Base-by-base conservation (phyloP, 805 yeast species). In the Candida ulmi region DNA sequence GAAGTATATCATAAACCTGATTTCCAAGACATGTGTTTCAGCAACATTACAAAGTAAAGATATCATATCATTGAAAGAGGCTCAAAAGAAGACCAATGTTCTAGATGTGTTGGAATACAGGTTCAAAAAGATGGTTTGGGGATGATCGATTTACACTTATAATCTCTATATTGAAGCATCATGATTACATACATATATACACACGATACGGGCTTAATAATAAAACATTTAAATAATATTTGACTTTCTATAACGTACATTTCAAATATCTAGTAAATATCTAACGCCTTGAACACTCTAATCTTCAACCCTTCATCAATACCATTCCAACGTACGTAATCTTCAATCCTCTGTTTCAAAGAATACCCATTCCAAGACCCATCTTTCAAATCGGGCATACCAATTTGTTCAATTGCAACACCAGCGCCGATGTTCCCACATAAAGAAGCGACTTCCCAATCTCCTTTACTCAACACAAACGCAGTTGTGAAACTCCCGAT, bases 381-480 rank as follows among this genome's bases (percentile, higher is more conserved):
- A 0, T 45, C 48, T 2, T 58, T 50, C 21, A 65, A 56, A 4
- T 37, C 35, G 0, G 96, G 95, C 54, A 83, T 67, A 0, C 96
- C 97, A 32, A 84, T 62, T 47, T 76, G 82, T 56, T 90, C 96
- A 28, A 90, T 77, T n/a, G 83, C 77, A 35, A 80, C 65, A 1
- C 95, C 91, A 42, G 96, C 86, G 1, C 83, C 88, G 3, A 90
- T 63, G 42, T 76, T 83, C 0, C 88, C 97, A 53, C 76, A 76
- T 0, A 81, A 62, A 6, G 80, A 77, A 0, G 82, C 84, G 9
- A 71, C 59, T 1, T 60, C 53, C 68, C 80, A 68, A 57, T 75
- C 65, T 28, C 67, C 60, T 24, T 61, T 30, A 46, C 76, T 61
- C 37, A 79, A 55, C 1, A 73, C 63, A 46, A 72, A 76, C 0